phyloP scores from a whole-genome alignment of 768 basidiomycete genomes.

The Exidia glandulosa region DNA sequence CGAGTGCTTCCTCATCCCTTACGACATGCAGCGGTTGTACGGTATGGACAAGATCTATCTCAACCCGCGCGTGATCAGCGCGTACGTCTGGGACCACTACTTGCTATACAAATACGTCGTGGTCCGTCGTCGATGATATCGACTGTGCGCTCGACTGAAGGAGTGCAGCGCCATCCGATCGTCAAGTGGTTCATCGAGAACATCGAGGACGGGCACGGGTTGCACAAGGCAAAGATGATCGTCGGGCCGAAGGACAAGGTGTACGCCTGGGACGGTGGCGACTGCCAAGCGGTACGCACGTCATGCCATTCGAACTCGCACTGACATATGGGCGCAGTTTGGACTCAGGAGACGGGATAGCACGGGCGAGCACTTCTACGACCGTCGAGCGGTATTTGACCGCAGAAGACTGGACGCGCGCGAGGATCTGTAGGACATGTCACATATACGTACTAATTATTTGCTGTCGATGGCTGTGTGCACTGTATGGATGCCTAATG shows the following conservation, averaged over 20 bases:
- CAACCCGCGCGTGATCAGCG: conserved; percentile 30
- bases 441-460: too few relatives aligned
- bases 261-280: conserved; percentile 25
- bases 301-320: too few relatives aligned
- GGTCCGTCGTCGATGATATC: background rate
- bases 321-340: too few relatives aligned
- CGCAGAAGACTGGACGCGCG: too few relatives aligned
- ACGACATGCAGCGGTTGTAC: conserved; percentile 30
- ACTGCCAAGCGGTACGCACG: conserved; percentile 19
- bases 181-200: conserved; percentile 32
- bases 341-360: too few relatives aligned
- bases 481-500: too few relatives aligned
- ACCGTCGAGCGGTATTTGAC: too few relatives aligned
- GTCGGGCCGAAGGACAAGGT: conserved; percentile 22
- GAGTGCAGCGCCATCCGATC: conserved; percentile 23
- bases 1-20: conserved; percentile 32
- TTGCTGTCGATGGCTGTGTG: too few relatives aligned
- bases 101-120: background rate
- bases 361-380: too few relatives aligned
- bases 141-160: background rate
- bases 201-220: conserved; percentile 26
- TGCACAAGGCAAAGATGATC: conserved; percentile 24
- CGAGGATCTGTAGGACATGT: too few relatives aligned
- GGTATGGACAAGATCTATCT: conserved; percentile 25
- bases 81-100: conserved; percentile 23